Evolutionary conservation across 2,329 filamentous ascomycete genomes (phyloP).

Genomic region (Nemania serpens): DNA sequence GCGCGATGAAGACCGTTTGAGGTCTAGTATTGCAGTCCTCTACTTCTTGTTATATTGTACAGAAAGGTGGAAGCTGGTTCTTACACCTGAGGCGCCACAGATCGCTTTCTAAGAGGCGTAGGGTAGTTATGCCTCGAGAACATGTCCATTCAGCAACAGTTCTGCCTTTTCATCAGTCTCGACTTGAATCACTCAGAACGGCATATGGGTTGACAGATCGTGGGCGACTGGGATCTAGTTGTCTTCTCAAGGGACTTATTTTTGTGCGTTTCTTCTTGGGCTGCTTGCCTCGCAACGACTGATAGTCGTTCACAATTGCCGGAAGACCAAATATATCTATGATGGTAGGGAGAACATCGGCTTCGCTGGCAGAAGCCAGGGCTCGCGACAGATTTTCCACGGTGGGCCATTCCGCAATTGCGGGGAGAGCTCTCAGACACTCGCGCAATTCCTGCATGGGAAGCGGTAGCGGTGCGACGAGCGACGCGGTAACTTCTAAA

Average conservation of each 20-base stretch:
- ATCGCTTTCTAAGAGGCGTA: too few relatives aligned
- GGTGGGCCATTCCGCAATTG: constrained; percentile 37
- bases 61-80: not conserved
- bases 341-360: constrained; percentile 22
- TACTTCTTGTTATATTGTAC: not conserved
- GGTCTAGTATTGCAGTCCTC: not conserved
- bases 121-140: too few relatives aligned
- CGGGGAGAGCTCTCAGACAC: constrained; percentile 30
- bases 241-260: constrained; percentile 7
- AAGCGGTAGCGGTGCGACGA: constrained; percentile 21
- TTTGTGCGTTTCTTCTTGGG: constrained; percentile 21
- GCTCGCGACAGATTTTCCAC: constrained; percentile 28
- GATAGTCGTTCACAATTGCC: not conserved
- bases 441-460: constrained; percentile 27
- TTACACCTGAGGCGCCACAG: too few relatives aligned
- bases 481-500: constrained; percentile 37
- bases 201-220: constrained; percentile 34
- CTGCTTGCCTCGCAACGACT: not conserved
- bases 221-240: constrained; percentile 16
- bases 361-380: constrained; percentile 23
- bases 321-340: constrained; percentile 31
- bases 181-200: constrained; percentile 28
- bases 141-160: too few relatives aligned
- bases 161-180: too few relatives aligned
- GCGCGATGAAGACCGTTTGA: too few relatives aligned